Conservation (phyloP, 2,329 filamentous ascomycete species). For the Fusarium coicis region DNA sequence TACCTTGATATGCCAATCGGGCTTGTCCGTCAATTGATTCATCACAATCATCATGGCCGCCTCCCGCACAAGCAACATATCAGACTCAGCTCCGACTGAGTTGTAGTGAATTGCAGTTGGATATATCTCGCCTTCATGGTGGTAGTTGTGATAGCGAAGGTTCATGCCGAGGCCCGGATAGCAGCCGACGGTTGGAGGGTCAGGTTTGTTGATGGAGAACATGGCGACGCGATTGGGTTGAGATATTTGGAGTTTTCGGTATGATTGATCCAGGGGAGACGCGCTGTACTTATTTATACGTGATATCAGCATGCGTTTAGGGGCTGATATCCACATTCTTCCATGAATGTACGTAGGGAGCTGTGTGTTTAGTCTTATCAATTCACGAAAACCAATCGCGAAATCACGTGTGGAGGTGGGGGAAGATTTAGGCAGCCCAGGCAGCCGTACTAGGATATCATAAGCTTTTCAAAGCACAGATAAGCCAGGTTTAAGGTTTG, state of each 20-base stretch:
- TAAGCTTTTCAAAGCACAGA: background rate
- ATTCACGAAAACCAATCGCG: background rate
- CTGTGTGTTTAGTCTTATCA: too few species aligned
- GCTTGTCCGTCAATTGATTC: slow-evolving; percentile 43
- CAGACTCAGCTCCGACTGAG: background rate
- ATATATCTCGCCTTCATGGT: background rate
- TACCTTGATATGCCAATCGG: slow-evolving; percentile 41
- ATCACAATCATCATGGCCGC: slow-evolving; percentile 44
- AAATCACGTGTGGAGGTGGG: background rate
- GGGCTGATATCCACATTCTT: background rate
- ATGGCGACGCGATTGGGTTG: too few species aligned
- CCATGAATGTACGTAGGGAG: background rate
- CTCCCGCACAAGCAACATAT: slow-evolving; percentile 28
- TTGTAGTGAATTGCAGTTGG: background rate
- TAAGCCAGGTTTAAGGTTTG: background rate
- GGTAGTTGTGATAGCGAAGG: background rate
- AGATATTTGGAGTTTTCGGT: too few species aligned
- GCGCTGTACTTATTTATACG: background rate
- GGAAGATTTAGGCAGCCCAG: background rate
- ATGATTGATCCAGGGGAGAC: too few species aligned
- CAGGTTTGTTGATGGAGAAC: too few species aligned
- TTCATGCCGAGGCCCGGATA: slow-evolving; percentile 21
- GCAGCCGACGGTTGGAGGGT: background rate
- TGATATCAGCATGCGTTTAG: background rate
- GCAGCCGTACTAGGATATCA: background rate